phyloP scores from a whole-genome alignment of 2,329 filamentous ascomycete species.

The Parascedosporium putredinis region DNA sequence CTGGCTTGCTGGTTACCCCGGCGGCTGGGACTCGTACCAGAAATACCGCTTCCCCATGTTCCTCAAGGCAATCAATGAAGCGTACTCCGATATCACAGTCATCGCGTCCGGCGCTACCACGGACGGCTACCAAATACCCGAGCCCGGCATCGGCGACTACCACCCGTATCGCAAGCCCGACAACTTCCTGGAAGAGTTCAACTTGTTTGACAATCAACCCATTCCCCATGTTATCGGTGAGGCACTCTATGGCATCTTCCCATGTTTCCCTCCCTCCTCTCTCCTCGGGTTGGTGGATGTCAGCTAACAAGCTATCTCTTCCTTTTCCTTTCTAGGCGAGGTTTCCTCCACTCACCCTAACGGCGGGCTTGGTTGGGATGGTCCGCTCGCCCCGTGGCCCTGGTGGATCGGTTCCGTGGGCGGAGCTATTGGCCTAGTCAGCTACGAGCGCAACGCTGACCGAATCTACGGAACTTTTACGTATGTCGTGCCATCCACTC shows the following conservation, averaged over 20 bases:
- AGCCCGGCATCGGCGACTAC: conserved; percentile 34
- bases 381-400: conserved; percentile 34
- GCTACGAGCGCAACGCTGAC: conserved; percentile 55
- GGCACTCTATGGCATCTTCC: too few species aligned
- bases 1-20: conserved; percentile 40
- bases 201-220: conserved; percentile 39
- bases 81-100: conserved; percentile 47
- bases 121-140: conserved; percentile 31
- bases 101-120: conserved; percentile 37
- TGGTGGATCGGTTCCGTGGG: conserved; percentile 52
- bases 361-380: conserved; percentile 36
- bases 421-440: conserved; percentile 55
- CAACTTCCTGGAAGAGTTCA: conserved; percentile 36
- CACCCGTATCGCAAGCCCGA: conserved; percentile 43
- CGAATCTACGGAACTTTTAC: conserved; percentile 44
- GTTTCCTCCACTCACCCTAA: conserved; percentile 41
- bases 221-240: conserved; percentile 20
- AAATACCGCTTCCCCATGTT: conserved; percentile 50
- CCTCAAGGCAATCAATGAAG: conserved; percentile 44
- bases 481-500: background rate
- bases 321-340: conserved; percentile 28
- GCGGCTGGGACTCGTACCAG: conserved; percentile 35
- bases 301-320: too few species aligned
- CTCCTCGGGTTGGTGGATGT: too few species aligned
- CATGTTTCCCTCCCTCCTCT: too few species aligned